These are phyloP conservation scores for Mucor plumbeus DNA, from an alignment of 371 early-diverging fungal genomes.

Conservation along the genomic window DNA sequence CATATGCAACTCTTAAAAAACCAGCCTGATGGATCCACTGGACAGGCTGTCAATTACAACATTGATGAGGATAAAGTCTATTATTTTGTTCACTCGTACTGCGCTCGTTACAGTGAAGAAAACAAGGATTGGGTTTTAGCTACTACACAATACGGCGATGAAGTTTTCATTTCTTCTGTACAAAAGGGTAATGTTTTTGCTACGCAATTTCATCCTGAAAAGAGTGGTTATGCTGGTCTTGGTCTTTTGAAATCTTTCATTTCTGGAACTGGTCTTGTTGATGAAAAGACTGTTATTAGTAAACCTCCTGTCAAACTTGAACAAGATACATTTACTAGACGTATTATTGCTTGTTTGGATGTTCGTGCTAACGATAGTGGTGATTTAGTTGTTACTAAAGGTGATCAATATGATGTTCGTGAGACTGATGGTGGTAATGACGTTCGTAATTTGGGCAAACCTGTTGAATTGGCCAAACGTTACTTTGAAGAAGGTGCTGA, in stretches of 20 bases:
- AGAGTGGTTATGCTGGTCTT: constrained; percentile 91
- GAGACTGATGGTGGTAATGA: constrained; percentile 71
- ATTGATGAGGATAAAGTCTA: constrained; percentile 65
- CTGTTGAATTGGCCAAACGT: constrained; percentile 89
- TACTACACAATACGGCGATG: constrained; percentile 86
- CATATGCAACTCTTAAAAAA: constrained; percentile 57
- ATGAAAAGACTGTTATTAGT: constrained; percentile 31
- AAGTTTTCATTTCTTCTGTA: constrained; percentile 85
- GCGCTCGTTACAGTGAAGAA: constrained; percentile 66
- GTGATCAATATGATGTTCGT: constrained; percentile 98
- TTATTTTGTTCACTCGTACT: constrained; percentile 98
- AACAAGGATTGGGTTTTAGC: constrained; percentile 72
- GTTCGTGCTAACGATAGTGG: constrained; percentile 96
- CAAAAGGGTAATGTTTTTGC: constrained; percentile 88
- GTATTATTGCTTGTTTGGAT: constrained; percentile 97
- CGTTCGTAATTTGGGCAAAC: constrained; percentile 97
- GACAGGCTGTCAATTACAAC: constrained; percentile 42
- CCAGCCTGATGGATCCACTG: constrained; percentile 23
- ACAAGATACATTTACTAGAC: constrained; percentile 74
- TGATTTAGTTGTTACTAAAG: constrained; percentile 97
- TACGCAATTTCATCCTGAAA: constrained; percentile 98
- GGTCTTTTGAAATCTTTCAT: constrained; percentile 84
- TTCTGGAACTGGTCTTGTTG: constrained; percentile 50
- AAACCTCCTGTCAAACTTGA: constrained; percentile 37
- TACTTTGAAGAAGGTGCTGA: constrained; percentile 97